Base-by-base conservation (phyloP, 2,329 filamentous ascomycete species). In the Colletotrichum euphorbiae region DNA sequence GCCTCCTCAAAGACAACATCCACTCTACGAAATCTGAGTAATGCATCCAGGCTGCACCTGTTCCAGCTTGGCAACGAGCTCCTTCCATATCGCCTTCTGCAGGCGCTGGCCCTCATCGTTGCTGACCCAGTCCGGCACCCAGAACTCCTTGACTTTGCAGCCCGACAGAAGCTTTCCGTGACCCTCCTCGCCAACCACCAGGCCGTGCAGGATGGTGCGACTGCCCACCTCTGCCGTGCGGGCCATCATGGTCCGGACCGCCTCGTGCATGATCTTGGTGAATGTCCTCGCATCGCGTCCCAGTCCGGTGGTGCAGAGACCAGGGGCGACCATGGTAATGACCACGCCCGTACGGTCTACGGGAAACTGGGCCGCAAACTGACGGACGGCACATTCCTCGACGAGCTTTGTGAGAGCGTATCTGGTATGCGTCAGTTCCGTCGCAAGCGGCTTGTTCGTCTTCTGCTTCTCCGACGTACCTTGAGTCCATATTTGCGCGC, bases 291-390 rank as follows among this genome's bases (percentile, higher is more conserved):
- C 57, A 24, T 69, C 38, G 9, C 62, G 50, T n/a, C 42, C 52
- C 24, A 76, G 70, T 0, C 69, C 71, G 1, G 74, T 74, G 51
- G 71, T 74, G 70, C 75, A 76, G 2, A 80, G 64, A 1, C 78
- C 78, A 1, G 78, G 78, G 58, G 73, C 73, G 17, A 78, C 50
- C 1, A 74, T 31, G 65, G 78, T 80, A 15, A 79, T 51, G 38
- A 79, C 69, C 21, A 80, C 75, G 1, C 76, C 75, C 0, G 74
- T 74, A 5, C 70, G 69, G 0, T 73, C 70, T 1, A 73, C 69
- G 6, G 77, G 76, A 6, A 72, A 15, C 1, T 74, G 68, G 0
- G 62, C 51, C 13, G 75, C 74, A 8, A 80, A 71, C 6, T 78
- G 65, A 15, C 74, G 73, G 6, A 71, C 59, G 2, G 74, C 72